Evolutionary conservation across 768 basidiomycete species (phyloP).

Genomic region (Hemileccinum rubropunctum): DNA sequence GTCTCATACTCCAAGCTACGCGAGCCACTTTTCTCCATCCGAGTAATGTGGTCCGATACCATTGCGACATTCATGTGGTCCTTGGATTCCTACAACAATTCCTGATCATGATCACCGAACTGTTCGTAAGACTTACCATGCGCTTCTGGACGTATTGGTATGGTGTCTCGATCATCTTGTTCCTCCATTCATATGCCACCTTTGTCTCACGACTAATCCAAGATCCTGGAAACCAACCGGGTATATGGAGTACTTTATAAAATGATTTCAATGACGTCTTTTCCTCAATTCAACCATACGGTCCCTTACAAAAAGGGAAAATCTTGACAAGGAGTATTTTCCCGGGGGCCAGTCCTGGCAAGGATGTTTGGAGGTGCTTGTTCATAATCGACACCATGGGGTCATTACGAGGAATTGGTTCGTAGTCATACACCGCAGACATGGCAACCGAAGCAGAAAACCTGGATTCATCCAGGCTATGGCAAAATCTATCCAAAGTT

Average conservation of each 20-base stretch:
- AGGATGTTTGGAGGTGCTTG: not conserved
- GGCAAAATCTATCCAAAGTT: not conserved
- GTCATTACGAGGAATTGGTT: not conserved
- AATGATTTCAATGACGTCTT: not conserved
- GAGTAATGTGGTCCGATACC: constrained; percentile 8
- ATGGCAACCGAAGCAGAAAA: constrained; percentile 3
- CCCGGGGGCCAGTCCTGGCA: not conserved
- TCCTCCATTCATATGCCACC: not conserved
- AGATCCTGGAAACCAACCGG: constrained; percentile 16
- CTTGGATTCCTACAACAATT: not conserved
- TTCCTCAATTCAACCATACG: not conserved
- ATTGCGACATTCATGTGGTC: not conserved
- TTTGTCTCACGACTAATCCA: constrained; percentile 2
- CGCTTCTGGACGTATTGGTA: not conserved
- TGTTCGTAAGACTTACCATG: not conserved
- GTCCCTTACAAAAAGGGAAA: constrained; percentile 8
- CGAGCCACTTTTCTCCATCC: constrained; percentile 4
- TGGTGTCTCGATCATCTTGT: constrained; percentile 1
- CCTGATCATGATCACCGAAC: too few species aligned
- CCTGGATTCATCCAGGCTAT: not conserved
- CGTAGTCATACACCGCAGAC: constrained; percentile 6
- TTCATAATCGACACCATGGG: constrained; percentile 3
- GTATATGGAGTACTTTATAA: constrained; percentile 19
- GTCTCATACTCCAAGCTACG: not conserved
- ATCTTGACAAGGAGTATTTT: constrained; percentile 1